phyloP scores from a whole-genome alignment of 2,329 filamentous ascomycete species.

The Teratosphaeria gauchensis region DNA sequence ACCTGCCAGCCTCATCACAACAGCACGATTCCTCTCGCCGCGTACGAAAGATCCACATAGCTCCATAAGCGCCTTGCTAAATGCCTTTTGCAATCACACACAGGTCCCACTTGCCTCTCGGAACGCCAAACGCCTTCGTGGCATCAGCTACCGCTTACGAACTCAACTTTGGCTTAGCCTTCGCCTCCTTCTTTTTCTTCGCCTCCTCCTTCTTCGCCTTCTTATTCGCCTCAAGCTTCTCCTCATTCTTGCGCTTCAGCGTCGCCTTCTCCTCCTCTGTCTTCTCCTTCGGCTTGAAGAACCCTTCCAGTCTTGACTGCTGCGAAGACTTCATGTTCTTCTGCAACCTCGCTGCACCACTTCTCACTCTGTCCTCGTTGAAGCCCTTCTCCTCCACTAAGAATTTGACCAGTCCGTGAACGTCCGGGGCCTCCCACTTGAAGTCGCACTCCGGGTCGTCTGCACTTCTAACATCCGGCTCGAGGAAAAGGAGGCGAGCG shows the following conservation, averaged over 20 bases:
- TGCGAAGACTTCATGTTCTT: slow-evolving; percentile 89
- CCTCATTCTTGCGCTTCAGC: slow-evolving; percentile 87
- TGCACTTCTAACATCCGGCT: slow-evolving; percentile 77
- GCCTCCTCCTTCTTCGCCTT: slow-evolving; percentile 92
- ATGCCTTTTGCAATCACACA: background rate
- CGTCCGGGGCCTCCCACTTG: slow-evolving; percentile 92
- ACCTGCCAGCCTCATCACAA: too few species aligned
- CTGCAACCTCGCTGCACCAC: slow-evolving; percentile 64
- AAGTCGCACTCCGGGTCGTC: slow-evolving; percentile 86
- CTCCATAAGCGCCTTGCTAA: background rate
- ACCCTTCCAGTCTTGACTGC: slow-evolving; percentile 85
- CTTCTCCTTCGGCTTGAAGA: slow-evolving; percentile 90
- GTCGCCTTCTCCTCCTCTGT: slow-evolving; percentile 74
- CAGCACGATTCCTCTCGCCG: background rate
- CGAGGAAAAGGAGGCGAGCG: slow-evolving; percentile 81
- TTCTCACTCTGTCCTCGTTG: slow-evolving; percentile 84
- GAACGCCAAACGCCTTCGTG: background rate
- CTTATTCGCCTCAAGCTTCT: slow-evolving; percentile 84
- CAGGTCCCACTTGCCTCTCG: background rate
- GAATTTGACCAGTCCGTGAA: slow-evolving; percentile 81
- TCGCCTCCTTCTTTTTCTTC: slow-evolving; percentile 88
- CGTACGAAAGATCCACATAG: background rate
- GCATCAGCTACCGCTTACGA: slow-evolving; percentile 7
- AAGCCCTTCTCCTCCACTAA: slow-evolving; percentile 93
- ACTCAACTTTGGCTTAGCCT: slow-evolving; percentile 59